Conservation (phyloP, 1,284 basidiomycete genomes). For the Microbotryum saponariae region DNA sequence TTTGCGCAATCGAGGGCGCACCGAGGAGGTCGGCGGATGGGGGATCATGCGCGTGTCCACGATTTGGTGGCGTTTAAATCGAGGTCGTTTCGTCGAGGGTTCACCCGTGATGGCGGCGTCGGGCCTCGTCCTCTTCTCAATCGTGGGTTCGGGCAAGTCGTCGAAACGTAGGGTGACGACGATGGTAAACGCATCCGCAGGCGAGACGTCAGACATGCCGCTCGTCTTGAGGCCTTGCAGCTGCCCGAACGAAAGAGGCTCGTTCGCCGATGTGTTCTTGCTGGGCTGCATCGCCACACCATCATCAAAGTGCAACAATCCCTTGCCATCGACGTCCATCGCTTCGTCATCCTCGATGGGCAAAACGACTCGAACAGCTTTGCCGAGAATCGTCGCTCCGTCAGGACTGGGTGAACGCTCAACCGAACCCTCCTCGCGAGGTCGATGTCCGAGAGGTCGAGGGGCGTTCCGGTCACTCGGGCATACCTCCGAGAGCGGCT, state of each 20-base stretch:
- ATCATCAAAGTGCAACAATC: not conserved
- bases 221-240: not conserved
- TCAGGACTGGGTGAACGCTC: no score
- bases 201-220: conserved; percentile 15
- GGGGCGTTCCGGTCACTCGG: not conserved
- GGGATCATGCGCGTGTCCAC: not conserved
- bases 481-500: not conserved
- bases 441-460: not conserved
- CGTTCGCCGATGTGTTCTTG: no score
- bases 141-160: no score
- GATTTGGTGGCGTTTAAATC: not conserved
- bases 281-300: not conserved
- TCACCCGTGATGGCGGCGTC: not conserved
- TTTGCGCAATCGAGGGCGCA: no score
- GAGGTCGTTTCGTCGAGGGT: not conserved
- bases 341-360: not conserved
- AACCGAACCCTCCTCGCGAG: no score
- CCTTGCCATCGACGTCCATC: not conserved
- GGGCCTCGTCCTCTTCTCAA: not conserved
- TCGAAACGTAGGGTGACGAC: conserved; percentile 3
- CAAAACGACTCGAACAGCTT: no score
- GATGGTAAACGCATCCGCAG: conserved; percentile 26
- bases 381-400: no score
- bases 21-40: not conserved
- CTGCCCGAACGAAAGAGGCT: not conserved